Conservation (phyloP, 176 grass and related monocot species). For the Chloris gayana region DNA sequence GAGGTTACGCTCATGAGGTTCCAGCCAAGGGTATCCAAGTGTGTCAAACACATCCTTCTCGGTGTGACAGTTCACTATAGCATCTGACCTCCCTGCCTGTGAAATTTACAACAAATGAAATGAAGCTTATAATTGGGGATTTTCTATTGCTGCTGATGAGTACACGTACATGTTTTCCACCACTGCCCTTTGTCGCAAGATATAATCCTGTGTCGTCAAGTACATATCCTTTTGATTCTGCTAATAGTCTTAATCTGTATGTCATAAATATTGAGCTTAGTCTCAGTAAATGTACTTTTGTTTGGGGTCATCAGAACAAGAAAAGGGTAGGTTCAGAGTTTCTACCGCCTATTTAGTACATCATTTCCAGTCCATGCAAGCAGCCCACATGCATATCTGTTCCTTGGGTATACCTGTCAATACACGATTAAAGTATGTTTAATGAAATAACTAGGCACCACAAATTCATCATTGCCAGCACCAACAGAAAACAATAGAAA, state of each 20-base stretch:
- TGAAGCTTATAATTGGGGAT: background rate
- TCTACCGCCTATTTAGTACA: constrained; percentile 88
- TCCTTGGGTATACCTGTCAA: constrained; percentile 78
- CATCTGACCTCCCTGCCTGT: constrained; percentile 65
- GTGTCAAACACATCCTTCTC: constrained; percentile 90
- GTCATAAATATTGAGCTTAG: constrained; percentile 3
- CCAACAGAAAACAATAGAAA: background rate
- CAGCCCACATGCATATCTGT: constrained; percentile 81
- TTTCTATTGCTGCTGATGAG: background rate
- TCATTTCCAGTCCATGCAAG: constrained; percentile 97
- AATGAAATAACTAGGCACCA: background rate
- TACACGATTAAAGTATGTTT: background rate
- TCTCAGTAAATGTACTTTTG: background rate
- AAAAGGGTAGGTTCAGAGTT: constrained; percentile 6
- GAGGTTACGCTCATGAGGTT: constrained; percentile 84
- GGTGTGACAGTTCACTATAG: constrained; percentile 63
- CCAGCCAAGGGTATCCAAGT: constrained; percentile 84
- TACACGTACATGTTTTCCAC: constrained; percentile 66
- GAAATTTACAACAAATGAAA: constrained; percentile 12
- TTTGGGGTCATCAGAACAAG: background rate
- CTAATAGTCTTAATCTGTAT: constrained; percentile 81
- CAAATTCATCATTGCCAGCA: background rate
- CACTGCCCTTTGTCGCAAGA: constrained; percentile 57
- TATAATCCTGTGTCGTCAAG: constrained; percentile 91
- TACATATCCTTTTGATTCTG: constrained; percentile 83